phyloP scores from a whole-genome alignment of 2,329 filamentous ascomycete species.

The Trichoderma breve region DNA sequence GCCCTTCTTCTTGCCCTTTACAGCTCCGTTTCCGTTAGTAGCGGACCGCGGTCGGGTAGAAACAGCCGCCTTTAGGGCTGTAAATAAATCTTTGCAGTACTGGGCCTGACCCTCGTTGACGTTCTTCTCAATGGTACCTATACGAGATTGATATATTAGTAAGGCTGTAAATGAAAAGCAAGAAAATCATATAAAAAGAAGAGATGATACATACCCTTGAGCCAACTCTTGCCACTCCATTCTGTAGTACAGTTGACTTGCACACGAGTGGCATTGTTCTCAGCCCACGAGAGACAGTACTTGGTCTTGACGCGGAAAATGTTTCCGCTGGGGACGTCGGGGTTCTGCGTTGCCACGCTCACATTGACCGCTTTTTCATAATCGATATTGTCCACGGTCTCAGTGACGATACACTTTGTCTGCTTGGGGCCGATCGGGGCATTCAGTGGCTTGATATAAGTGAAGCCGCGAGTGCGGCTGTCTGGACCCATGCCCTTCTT shows the following conservation, averaged over 20 bases:
- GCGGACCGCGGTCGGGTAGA: slow-evolving; percentile 58
- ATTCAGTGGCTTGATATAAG: slow-evolving; percentile 88
- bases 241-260: slow-evolving; percentile 89
- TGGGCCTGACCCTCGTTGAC: slow-evolving; percentile 84
- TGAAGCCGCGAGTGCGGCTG: slow-evolving; percentile 70
- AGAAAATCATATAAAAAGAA: background rate
- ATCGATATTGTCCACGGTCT: slow-evolving; percentile 80
- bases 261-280: slow-evolving; percentile 79
- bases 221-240: slow-evolving; percentile 97
- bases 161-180: background rate
- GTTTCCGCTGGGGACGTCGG: slow-evolving; percentile 92
- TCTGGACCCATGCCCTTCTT: slow-evolving; percentile 75
- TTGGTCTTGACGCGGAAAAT: slow-evolving; percentile 89
- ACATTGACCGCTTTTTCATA: slow-evolving; percentile 83
- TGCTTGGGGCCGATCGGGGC: slow-evolving; percentile 85
- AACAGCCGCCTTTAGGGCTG: slow-evolving; percentile 70
- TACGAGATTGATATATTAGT: slow-evolving; percentile 30
- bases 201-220: slow-evolving; percentile 67
- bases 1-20: slow-evolving; percentile 62
- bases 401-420: slow-evolving; percentile 88
- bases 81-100: slow-evolving; percentile 78
- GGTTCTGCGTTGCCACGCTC: slow-evolving; percentile 80
- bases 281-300: slow-evolving; percentile 91
- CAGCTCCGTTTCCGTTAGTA: slow-evolving; percentile 44
- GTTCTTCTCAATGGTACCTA: slow-evolving; percentile 93